A percentile compares a stretch with the other conserved stretches of the same genome.
Evolutionary conservation across 2,329 filamentous ascomycete genomes (phyloP).

Genomic region (Aureobasidium subglaciale): DNA sequence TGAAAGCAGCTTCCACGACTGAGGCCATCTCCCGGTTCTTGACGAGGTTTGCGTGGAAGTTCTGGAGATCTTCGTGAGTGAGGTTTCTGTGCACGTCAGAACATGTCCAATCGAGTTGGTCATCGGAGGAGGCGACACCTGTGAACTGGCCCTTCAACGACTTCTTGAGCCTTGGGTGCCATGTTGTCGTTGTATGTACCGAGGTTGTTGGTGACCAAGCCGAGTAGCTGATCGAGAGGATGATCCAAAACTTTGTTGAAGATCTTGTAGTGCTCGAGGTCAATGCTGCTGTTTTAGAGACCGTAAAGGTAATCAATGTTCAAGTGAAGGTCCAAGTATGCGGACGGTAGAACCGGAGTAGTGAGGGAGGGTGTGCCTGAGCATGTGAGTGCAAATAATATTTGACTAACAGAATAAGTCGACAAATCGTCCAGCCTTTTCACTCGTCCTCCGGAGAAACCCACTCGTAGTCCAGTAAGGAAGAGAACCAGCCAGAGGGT

Average conservation of each 20-base stretch:
- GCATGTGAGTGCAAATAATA: no score
- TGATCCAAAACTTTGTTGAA: no score
- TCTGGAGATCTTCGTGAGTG: conserved; percentile 1
- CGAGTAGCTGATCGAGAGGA: background rate
- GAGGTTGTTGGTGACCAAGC: no score
- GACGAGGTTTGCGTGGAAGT: background rate
- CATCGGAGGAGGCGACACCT: background rate
- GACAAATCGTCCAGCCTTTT: background rate
- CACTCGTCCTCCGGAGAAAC: background rate
- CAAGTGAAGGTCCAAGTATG: no score
- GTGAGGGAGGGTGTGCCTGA: background rate
- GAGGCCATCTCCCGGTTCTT: background rate
- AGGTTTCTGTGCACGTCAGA: background rate
- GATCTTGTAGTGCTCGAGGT: no score
- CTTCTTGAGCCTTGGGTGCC: background rate
- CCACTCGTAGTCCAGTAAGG: background rate
- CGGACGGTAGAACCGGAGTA: no score
- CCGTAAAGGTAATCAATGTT: no score
- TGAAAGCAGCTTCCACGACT: background rate
- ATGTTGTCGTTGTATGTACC: background rate
- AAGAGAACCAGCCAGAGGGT: background rate
- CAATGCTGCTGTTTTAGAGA: no score
- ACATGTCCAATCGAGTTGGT: background rate
- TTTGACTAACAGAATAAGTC: no score
- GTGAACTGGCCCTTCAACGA: background rate